Evolutionary conservation across 2,329 filamentous ascomycete species (phyloP), one percentile per base, ranked within the genome.

Genomic region (Sphaerulina vaccinii): DNA sequence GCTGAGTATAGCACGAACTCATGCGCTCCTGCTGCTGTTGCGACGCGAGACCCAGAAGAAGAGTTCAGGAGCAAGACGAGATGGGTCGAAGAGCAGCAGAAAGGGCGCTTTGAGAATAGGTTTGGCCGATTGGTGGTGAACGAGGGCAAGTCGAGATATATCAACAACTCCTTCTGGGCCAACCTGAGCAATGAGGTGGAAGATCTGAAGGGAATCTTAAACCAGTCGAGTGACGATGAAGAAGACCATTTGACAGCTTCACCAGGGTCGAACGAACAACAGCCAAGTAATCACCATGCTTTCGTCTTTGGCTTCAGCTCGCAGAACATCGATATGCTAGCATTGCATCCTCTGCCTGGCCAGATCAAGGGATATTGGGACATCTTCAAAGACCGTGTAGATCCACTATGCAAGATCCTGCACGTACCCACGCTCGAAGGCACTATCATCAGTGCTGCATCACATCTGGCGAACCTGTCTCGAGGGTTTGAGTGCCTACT

Each of bases 281-380:
- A 24, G 69, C 70, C 15, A 62, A 67, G 71, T n/a, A 79, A 82
- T 54, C 84, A 88, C 57, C 85, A 90, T 49, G 79, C 80, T 19
- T 91, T 88, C 66, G 75, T 90, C 21, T 80, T 90, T 56, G 86
- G 86, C 6, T 88, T 87, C 66, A 83, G 80, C 54, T 89, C 86
- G 1, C 77, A 80, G n/a, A 82, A 81, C 57, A 83, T 88, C 21
- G 81, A 90, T 59, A 72, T 90, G 57, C 71, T 78, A 15, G 73
- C 77, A 36, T 72, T 87, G 11, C 86, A 89, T 60, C 87, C 87
- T 1, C 64, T 83, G 0, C 79, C 83, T 1, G 81, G 82, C 1
- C 83, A 86, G 56, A 83, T 87, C 42, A 77, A 77, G 0, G 80
- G 81, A 42, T 81, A 88, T 49, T 90, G 87, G 86, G 78, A 83